Base-by-base conservation (phyloP, 164 flowering plant species). In the Tetracentron sinense region DNA sequence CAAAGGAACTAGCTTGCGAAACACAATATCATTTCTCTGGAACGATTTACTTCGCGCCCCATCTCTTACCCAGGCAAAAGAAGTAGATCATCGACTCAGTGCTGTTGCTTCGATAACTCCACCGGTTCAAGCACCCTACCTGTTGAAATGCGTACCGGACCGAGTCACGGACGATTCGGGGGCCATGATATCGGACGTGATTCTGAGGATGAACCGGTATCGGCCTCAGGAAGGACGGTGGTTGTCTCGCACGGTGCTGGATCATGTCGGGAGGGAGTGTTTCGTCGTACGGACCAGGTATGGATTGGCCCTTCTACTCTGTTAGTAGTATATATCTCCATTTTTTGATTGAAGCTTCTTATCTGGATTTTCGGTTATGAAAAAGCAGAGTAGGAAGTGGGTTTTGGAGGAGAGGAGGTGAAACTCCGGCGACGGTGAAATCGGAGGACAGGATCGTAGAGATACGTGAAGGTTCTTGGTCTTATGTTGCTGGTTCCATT, bases 191-290 rank as follows among this genome's bases (percentile, higher is more conserved):
- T 94, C 96, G 0, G 99, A 94, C 74, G 87, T 79, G 33, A 83
- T 94, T 64, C 79, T 91, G 50, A 82, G 70, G 61, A 78, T 88
- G 86, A 91, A 89, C 44, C 74, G 70, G 31, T 89, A 87, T 50
- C 75, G 82, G 48, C 97, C 97, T 6, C 99, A 94, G 74, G 95
- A 88, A 71, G 99, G 99, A 12, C 75, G 99, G 31, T 94, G 99
- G 99, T 61, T 94, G 71, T 82, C 96, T 54, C 83, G 99, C 5
- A 91, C 97, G 3, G 97, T 94, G 60, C 82, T 94, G 21, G 97
- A 94, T 65, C 99, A 91, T 78, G 81, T 84, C 6, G 97, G 99
- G 22, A 72, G 89, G 69, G 96, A 86, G 58, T 91, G 97, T 60
- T 94, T 94, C 69, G 89, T 94, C 38, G 63, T 89, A 33, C 78